These are phyloP conservation scores for Calonectria honghensis DNA, from an alignment of 2,329 filamentous ascomycete species.

Conservation along the genomic window DNA sequence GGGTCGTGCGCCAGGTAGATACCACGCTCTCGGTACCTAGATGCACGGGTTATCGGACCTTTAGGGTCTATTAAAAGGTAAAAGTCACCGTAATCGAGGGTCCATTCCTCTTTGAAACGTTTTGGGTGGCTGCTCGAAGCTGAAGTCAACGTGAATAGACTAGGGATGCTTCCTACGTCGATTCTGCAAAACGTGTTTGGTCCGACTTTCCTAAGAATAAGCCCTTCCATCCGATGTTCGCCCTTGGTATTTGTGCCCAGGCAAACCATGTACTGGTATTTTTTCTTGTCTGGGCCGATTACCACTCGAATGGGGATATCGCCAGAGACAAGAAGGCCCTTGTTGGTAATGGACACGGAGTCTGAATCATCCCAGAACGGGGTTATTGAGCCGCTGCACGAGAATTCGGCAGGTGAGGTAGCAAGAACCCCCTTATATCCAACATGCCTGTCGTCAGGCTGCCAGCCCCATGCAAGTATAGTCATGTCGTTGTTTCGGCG, in stretches of 20 bases:
- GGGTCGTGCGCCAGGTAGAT: conserved; percentile 2
- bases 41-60: neutral
- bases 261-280: conserved; percentile 18
- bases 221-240: conserved; percentile 11
- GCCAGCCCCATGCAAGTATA: conserved; percentile 17
- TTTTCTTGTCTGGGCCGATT: neutral
- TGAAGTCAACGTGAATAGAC: no score
- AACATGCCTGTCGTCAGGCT: neutral
- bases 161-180: conserved; percentile 14
- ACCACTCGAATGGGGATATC: conserved; percentile 25
- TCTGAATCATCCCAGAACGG: conserved; percentile 22
- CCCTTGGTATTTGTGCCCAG: neutral
- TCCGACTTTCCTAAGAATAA: conserved; percentile 24
- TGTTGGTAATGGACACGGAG: conserved; percentile 18
- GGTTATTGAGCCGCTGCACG: conserved; percentile 2
- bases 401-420: neutral
- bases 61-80: conserved; percentile 13
- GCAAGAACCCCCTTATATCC: neutral
- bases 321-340: conserved; percentile 14
- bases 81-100: conserved; percentile 5
- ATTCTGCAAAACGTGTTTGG: conserved; percentile 5
- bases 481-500: conserved; percentile 27
- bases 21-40: conserved; percentile 2
- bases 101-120: neutral
- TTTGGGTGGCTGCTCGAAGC: neutral